Base-by-base conservation (phyloP, 2,329 filamentous ascomycete species). In the Nigrospora osmanthi region DNA sequence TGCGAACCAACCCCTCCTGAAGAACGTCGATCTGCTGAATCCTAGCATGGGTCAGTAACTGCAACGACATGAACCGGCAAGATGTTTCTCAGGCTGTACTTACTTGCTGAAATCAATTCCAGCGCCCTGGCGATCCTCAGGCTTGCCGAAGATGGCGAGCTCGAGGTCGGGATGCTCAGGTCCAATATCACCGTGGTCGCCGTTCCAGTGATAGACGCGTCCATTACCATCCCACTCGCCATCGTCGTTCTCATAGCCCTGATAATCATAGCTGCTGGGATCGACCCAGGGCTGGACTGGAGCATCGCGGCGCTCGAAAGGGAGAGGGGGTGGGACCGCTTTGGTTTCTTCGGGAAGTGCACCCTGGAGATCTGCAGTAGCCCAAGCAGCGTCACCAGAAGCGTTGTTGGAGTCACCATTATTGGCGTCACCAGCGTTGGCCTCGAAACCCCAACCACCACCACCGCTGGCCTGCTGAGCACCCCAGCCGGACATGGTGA, bases 131-230 rank as follows among this genome's bases (percentile, higher is more conserved):
- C 76, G 69, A 38, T 76, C 70, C 6, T 69, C 66, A 0, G 76
- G 72, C 45, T 69, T 62, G 5, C 81, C 81, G 47, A 94, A 98
- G 7, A 98, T 78, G 54, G 84, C 70, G 9, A 75, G 54, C 69
- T 97, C 91, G 0, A 98, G 77, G 40, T 80, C 76, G 0, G 75
- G 69, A 43, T 83, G 76, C 41, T 70, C 71, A 0, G 89, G 89
- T 7, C 85, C 91, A 44, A 98, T 72, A 35, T 97, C 91, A 2
- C 91, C 93, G 53, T 76, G 87, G 3, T 95, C 88, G 11, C 89
- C 89, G 15, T 81, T 75, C 85, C 87, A 97, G 57, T 90, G 80
- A 55, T 97, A 97, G 37, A 85, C 72, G 0, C 60, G 67, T n/a
- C 80, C 83, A 44, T 77, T 76, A 34, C 69, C 63, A 13, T 73